Conservation (phyloP, 108 stramenopile species). For the Asterionellopsis glacialis region DNA sequence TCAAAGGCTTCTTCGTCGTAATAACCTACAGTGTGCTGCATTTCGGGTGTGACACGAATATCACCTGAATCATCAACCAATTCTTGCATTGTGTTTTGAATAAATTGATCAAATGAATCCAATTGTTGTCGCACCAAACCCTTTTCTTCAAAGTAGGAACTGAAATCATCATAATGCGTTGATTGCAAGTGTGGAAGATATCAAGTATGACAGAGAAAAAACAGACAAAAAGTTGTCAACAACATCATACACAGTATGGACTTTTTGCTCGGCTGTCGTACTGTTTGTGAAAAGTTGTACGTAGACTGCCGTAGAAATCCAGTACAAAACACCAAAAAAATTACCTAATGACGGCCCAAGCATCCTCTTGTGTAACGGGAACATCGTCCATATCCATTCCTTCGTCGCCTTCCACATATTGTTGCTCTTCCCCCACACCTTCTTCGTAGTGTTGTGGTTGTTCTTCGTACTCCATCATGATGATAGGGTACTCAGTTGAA, state of each 20-base stretch:
- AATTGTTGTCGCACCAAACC: slow-evolving; percentile 99
- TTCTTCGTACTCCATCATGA: neutral
- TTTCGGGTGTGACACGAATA: slow-evolving; percentile 89
- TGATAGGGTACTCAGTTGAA: no score
- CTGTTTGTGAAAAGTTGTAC: no score
- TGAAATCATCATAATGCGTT: slow-evolving; percentile 18
- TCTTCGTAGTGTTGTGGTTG: slow-evolving; percentile 7
- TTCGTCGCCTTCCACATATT: slow-evolving; percentile 14
- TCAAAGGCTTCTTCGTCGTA: slow-evolving; percentile 74
- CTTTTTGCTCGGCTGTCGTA: no score
- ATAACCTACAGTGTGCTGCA: slow-evolving; percentile 80
- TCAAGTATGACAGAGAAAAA: neutral
- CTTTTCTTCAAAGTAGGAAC: slow-evolving; percentile 97
- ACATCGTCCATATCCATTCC: slow-evolving; percentile 55
- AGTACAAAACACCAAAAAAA: slow-evolving; percentile 8
- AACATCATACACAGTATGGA: no score
- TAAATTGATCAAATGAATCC: slow-evolving; percentile 98
- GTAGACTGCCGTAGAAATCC: neutral
- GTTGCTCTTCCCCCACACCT: slow-evolving; percentile 14
- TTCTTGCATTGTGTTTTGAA: slow-evolving; percentile 98
- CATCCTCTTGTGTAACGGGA: slow-evolving; percentile 97
- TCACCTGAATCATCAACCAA: slow-evolving; percentile 92
- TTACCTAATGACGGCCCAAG: slow-evolving; percentile 94
- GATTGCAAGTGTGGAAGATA: neutral
- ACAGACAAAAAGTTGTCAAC: neutral